These are phyloP conservation scores for Syzygium aromaticum DNA, from an alignment of 345 rosid species.

Conservation along the genomic window DNA sequence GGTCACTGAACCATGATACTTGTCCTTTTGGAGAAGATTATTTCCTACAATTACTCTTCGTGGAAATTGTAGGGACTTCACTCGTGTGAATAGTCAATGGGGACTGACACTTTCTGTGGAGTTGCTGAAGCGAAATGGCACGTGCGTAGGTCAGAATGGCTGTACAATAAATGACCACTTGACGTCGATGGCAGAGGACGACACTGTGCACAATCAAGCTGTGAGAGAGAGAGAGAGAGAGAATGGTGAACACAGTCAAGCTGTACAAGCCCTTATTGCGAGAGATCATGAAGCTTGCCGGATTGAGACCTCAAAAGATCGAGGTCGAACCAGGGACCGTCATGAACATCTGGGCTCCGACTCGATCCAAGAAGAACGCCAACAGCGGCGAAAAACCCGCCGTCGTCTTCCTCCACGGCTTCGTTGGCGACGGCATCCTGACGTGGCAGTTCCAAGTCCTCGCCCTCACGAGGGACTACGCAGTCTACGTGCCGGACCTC, in stretches of 20 bases:
- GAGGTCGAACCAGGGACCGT: conserved; percentile 29
- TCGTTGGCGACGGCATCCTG: conserved; percentile 16
- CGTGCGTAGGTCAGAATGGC: too few species aligned
- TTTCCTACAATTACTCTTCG: too few species aligned
- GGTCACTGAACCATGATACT: too few species aligned
- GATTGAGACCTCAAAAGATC: conserved; percentile 7
- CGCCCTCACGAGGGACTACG: conserved; percentile 15
- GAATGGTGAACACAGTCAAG: conserved; percentile 13
- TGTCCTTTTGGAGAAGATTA: too few species aligned
- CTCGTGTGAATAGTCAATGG: too few species aligned
- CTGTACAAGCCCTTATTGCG: conserved; percentile 7
- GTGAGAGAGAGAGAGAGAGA: background rate
- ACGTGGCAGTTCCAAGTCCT: conserved; percentile 38
- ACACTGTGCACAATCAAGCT: background rate
- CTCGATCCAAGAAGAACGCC: background rate
- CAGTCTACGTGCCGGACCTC: conserved; percentile 39
- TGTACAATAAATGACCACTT: too few species aligned
- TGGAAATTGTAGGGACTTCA: too few species aligned
- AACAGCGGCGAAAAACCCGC: conserved; percentile 1
- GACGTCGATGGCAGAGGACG: background rate
- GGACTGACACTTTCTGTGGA: too few species aligned
- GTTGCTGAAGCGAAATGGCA: too few species aligned
- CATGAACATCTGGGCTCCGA: conserved; percentile 33
- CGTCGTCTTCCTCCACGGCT: conserved; percentile 35
- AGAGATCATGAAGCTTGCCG: conserved; percentile 10